Conservation (phyloP, 1,139 yeast genomes). For the Kurtzmaniella quercitrusa region DNA sequence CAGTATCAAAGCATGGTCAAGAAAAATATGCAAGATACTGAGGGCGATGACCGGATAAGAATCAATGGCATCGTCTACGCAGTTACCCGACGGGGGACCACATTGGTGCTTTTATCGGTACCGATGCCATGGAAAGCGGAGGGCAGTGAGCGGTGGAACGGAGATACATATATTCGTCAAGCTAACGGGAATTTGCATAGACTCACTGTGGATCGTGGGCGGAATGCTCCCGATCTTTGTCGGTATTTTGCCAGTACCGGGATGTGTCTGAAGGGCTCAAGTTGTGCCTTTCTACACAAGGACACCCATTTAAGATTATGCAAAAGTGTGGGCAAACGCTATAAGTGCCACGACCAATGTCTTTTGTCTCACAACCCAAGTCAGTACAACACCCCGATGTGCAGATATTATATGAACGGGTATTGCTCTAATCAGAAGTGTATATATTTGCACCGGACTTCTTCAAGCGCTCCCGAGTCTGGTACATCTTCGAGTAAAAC, state of each 20-base stretch:
- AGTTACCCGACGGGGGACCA: constrained; percentile 28
- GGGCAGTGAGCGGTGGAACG: constrained; percentile 27
- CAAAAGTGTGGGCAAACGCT: constrained; percentile 35
- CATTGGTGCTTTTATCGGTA: constrained; percentile 26
- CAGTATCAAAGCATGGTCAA: constrained; percentile 11
- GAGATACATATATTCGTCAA: constrained; percentile 19
- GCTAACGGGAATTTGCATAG: constrained; percentile 27
- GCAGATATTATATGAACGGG: constrained; percentile 49
- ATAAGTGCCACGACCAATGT: constrained; percentile 50
- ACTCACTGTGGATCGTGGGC: constrained; percentile 7
- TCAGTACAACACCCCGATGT: constrained; percentile 63
- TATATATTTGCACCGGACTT: constrained; percentile 43
- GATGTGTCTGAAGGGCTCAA: constrained; percentile 46
- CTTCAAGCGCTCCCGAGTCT: no score
- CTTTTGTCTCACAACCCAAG: constrained; percentile 52
- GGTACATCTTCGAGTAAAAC: no score
- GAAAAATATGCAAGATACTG: constrained; percentile 22
- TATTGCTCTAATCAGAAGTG: constrained; percentile 56
- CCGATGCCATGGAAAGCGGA: constrained; percentile 13
- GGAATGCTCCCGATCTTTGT: constrained; percentile 21
- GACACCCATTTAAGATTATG: constrained; percentile 51
- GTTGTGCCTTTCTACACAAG: constrained; percentile 57
- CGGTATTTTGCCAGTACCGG: constrained; percentile 43
- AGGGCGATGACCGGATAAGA: constrained; percentile 33
- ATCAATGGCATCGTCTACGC: constrained; percentile 33